These are phyloP conservation scores for Eucommia ulmoides DNA, from an alignment of 257 asterid species.

Conservation along the genomic window DNA sequence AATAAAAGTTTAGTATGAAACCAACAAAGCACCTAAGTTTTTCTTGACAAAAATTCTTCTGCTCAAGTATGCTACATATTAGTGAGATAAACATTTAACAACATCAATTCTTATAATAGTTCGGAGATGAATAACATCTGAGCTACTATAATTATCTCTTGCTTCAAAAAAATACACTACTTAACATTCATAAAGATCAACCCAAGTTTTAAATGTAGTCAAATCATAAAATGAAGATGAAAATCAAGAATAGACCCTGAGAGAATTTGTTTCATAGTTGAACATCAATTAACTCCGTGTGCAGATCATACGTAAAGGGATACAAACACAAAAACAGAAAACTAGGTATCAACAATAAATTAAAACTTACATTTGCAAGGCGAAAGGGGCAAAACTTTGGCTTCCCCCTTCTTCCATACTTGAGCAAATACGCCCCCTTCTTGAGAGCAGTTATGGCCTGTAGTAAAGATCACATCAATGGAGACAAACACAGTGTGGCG, in stretches of 20 bases:
- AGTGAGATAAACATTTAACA: background rate
- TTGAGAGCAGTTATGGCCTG: constrained; percentile 83
- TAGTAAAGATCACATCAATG: constrained; percentile 17
- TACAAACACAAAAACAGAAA: constrained; percentile 1
- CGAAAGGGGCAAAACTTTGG: constrained; percentile 93
- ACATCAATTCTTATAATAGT: background rate
- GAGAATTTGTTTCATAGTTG: no score
- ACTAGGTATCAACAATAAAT: constrained; percentile 1
- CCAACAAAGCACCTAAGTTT: no score
- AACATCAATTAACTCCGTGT: no score
- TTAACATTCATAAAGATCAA: no score
- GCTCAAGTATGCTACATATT: background rate
- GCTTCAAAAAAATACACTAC: no score
- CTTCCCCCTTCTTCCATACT: constrained; percentile 90
- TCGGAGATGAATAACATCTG: background rate
- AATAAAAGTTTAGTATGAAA: constrained; percentile 4
- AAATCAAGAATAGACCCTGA: no score
- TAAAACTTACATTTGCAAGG: constrained; percentile 61
- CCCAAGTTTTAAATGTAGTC: no score
- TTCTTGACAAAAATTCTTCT: background rate
- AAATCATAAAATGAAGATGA: no score
- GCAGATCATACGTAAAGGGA: no score
- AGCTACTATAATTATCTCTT: background rate
- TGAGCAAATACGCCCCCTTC: constrained; percentile 78
- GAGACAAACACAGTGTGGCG: constrained; percentile 15